These are phyloP conservation scores for Termitomyces sp. DNA, from an alignment of 768 basidiomycete species.

Conservation along the genomic window DNA sequence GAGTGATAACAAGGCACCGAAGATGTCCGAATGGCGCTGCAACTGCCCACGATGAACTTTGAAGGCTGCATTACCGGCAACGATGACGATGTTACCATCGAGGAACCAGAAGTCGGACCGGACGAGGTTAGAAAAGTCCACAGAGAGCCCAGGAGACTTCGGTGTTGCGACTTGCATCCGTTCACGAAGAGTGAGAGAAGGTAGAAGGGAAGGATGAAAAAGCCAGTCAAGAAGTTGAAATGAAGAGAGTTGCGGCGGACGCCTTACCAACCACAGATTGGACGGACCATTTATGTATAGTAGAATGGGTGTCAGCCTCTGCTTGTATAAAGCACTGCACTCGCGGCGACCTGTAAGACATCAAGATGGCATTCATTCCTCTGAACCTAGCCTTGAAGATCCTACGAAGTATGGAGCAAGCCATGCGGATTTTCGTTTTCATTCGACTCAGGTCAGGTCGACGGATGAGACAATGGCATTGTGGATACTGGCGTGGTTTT, in stretches of 20 bases:
- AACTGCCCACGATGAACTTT: slow-evolving; percentile 74
- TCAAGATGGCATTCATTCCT: too few species aligned
- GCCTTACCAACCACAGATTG: not conserved
- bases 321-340: not conserved
- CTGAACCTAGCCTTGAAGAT: too few species aligned
- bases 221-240: not conserved
- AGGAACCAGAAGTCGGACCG: slow-evolving; percentile 67
- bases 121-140: slow-evolving; percentile 21
- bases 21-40: slow-evolving; percentile 72
- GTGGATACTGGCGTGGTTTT: too few species aligned
- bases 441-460: too few species aligned
- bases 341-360: too few species aligned
- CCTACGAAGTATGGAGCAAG: too few species aligned
- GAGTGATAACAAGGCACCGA: slow-evolving; percentile 58
- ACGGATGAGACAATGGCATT: too few species aligned
- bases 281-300: not conserved
- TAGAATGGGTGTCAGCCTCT: not conserved
- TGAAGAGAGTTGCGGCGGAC: not conserved
- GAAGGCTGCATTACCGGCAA: slow-evolving; percentile 54
- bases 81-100: slow-evolving; percentile 65
- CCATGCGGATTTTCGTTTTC: too few species aligned
- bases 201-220: not conserved
- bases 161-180: slow-evolving; percentile 6
- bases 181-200: not conserved
- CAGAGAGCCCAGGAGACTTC: not conserved